Evolutionary conservation across 1,284 basidiomycete genomes (phyloP).

Genomic region (Melampsora abietis-canadensis): DNA sequence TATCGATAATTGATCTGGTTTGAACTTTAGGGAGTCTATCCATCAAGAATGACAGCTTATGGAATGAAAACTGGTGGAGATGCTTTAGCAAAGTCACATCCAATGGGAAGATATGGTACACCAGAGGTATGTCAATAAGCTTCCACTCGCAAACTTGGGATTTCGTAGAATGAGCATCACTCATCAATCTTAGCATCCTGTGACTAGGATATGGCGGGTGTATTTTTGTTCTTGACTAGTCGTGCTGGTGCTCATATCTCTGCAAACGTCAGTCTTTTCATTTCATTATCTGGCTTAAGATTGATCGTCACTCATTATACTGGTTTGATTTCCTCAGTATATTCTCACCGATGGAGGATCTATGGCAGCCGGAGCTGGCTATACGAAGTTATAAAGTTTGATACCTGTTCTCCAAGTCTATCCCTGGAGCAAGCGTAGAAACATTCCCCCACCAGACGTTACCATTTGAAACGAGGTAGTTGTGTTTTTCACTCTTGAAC

Average conservation of each 20-base stretch:
- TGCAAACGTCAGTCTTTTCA: slow-evolving; percentile 27
- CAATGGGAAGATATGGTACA: slow-evolving; percentile 40
- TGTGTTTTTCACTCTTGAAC: too few species aligned
- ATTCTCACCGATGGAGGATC: slow-evolving; percentile 38
- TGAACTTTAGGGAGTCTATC: slow-evolving; percentile 32
- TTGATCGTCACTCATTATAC: background rate
- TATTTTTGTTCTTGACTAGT: slow-evolving; percentile 34
- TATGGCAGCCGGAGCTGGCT: slow-evolving; percentile 12
- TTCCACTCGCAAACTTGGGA: background rate
- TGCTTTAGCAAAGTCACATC: slow-evolving; percentile 18
- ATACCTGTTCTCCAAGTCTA: too few species aligned
- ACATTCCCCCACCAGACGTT: too few species aligned
- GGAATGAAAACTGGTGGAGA: slow-evolving; percentile 28
- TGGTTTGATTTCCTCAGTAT: slow-evolving; percentile 6
- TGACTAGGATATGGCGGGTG: slow-evolving; percentile 36
- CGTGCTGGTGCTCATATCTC: slow-evolving; percentile 38
- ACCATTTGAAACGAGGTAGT: too few species aligned
- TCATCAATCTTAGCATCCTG: background rate
- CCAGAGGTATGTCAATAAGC: slow-evolving; percentile 18
- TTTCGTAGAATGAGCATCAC: background rate
- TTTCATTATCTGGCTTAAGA: background rate
- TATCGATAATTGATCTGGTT: background rate
- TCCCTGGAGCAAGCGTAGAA: too few species aligned
- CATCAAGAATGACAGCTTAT: slow-evolving; percentile 43
- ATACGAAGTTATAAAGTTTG: slow-evolving; percentile 26